Evolutionary conservation across 2,329 filamentous ascomycete species (phyloP).

Genomic region (Gliomastix tumulicola): DNA sequence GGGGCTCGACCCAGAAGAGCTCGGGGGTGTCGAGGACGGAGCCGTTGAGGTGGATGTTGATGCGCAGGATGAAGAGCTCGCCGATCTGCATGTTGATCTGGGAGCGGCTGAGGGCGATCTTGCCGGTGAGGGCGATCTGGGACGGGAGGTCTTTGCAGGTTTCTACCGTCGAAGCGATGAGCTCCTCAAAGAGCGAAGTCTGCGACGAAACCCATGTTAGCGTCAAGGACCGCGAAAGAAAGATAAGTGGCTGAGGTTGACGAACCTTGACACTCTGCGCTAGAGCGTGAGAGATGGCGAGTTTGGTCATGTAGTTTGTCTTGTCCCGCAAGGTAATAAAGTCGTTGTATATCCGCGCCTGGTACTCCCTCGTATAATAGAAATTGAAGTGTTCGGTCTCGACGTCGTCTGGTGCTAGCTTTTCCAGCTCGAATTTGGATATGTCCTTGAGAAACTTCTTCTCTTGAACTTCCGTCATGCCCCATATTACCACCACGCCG

Average conservation of each 20-base stretch:
- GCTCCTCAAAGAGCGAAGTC: constrained; percentile 93
- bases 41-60: constrained; percentile 96
- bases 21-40: constrained; percentile 95
- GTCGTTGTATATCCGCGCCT: constrained; percentile 98
- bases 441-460: constrained; percentile 89
- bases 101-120: constrained; percentile 77
- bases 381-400: constrained; percentile 99
- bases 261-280: constrained; percentile 87
- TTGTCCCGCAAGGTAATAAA: constrained; percentile 95
- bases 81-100: constrained; percentile 99
- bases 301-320: constrained; percentile 95
- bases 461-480: constrained; percentile 88
- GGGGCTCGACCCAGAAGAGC: constrained; percentile 96
- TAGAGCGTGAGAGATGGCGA: constrained; percentile 91
- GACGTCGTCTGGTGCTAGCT: constrained; percentile 78
- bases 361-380: constrained; percentile 97
- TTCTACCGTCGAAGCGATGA: constrained; percentile 89
- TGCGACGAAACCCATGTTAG: constrained; percentile 19
- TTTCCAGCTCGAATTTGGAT: constrained; percentile 87
- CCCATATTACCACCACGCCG: constrained; percentile 96
- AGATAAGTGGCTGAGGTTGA: neutral
- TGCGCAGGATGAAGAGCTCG: constrained; percentile 93
- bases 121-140: constrained; percentile 87
- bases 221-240: neutral
- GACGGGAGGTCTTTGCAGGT: constrained; percentile 88